Evolutionary conservation across 306 rosid species (phyloP).

Genomic region (Corylus heterophylla): DNA sequence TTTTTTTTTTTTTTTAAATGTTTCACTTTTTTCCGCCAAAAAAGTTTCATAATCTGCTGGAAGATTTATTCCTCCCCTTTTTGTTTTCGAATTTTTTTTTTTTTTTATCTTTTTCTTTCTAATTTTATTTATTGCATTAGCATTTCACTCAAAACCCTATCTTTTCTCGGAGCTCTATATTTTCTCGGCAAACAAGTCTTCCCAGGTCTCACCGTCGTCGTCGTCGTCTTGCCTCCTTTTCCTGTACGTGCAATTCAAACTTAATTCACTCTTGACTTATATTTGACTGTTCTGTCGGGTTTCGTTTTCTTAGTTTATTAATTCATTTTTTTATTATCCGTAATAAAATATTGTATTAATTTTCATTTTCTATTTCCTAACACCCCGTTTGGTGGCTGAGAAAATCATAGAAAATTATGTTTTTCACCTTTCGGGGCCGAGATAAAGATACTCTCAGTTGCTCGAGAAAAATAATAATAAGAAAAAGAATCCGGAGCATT

Average conservation of each 20-base stretch:
- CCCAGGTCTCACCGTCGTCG: not conserved
- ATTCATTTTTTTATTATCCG: too few species aligned
- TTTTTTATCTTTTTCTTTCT: too few species aligned
- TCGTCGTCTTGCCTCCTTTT: not conserved
- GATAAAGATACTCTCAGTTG: not conserved
- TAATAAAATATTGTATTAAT: too few species aligned
- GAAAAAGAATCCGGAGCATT: not conserved
- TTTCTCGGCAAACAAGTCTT: constrained; percentile 17
- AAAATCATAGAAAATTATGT: not conserved
- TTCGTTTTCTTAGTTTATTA: not conserved
- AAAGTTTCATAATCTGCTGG: not conserved
- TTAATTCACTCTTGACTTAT: not conserved
- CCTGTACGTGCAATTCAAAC: not conserved
- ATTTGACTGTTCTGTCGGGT: not conserved
- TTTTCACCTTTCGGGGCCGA: not conserved
- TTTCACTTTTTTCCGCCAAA: not conserved
- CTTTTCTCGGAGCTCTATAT: not conserved
- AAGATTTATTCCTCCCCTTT: not conserved
- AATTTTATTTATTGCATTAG: not conserved
- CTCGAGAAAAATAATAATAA: not conserved
- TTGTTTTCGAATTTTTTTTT: not conserved
- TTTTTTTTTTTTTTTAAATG: not conserved
- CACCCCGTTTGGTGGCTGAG: not conserved
- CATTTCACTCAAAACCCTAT: not conserved
- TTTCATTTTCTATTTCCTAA: not conserved